Percentiles rank a stretch among this genome's conserved stretches.
phyloP scores from a whole-genome alignment of 208 protist genomes.

The Porcisia deanei region DNA sequence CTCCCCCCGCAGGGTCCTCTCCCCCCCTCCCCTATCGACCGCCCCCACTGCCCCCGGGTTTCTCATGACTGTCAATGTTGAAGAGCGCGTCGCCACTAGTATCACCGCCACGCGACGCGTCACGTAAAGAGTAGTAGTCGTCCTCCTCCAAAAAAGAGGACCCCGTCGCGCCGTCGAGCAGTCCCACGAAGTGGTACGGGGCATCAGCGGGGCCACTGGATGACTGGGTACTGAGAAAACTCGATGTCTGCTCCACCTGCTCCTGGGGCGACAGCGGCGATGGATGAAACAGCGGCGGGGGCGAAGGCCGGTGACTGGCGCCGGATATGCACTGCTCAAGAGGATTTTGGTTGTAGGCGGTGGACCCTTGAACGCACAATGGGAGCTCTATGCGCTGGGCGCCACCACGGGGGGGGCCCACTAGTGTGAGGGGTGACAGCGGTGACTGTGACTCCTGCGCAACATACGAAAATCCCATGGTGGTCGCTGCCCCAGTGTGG shows the following conservation, averaged over 20 bases:
- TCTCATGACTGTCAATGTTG: not conserved
- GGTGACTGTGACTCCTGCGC: not conserved
- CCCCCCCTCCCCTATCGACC: not conserved
- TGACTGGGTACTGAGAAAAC: conserved; percentile 17
- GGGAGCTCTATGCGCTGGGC: not conserved
- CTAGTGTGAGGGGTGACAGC: not conserved
- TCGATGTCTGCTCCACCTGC: conserved; percentile 4
- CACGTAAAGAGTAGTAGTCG: not conserved
- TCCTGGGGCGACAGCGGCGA: not conserved
- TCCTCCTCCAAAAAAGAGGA: conserved; percentile 18
- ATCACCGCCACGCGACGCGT: not conserved
- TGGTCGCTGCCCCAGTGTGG: not conserved
- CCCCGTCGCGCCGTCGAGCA: conserved; percentile 15
- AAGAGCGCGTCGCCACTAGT: not conserved
- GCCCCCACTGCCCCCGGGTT: not conserved
- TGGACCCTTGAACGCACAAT: not conserved
- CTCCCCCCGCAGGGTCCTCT: no score
- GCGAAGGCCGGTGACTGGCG: not conserved
- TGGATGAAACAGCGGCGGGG: not conserved
- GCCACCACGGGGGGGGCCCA: not conserved
- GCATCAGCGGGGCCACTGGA: conserved; percentile 23
- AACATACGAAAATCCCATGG: not conserved
- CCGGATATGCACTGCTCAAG: conserved; percentile 6
- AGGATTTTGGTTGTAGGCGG: conserved; percentile 3
- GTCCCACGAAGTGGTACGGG: conserved; percentile 20